phyloP scores from a whole-genome alignment of 176 grass and related monocot genomes.

The Eremochloa ophiuroides region DNA sequence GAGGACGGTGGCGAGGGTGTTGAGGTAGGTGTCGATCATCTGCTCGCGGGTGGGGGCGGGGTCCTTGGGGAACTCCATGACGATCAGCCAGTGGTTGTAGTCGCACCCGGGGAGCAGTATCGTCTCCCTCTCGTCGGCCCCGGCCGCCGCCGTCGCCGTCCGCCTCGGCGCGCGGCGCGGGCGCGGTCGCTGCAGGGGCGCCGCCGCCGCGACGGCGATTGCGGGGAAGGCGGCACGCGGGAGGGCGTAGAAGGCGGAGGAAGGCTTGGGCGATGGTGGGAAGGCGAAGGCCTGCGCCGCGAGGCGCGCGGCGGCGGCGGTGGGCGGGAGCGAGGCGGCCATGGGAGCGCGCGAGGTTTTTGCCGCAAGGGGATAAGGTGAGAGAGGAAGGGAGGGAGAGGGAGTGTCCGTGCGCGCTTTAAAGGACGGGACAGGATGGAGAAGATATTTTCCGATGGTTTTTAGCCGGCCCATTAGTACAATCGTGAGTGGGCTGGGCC shows the following conservation, averaged over 20 bases:
- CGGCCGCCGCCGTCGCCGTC: neutral
- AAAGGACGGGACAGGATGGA: neutral
- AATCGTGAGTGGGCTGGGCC: neutral
- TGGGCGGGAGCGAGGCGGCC: constrained; percentile 48
- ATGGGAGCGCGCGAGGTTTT: constrained; percentile 26
- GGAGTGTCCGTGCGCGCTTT: neutral
- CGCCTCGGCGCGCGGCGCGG: neutral
- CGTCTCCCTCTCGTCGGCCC: constrained; percentile 65
- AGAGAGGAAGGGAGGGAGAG: neutral
- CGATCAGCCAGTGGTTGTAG: constrained; percentile 98
- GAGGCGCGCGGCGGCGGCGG: constrained; percentile 33
- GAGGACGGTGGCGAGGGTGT: constrained; percentile 87
- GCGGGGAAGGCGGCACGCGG: constrained; percentile 17
- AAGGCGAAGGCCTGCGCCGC: constrained; percentile 3
- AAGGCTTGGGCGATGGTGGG: neutral
- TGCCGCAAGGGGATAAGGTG: neutral
- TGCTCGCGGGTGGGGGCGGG: constrained; percentile 92
- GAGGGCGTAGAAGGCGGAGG: neutral
- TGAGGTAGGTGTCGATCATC: constrained; percentile 98
- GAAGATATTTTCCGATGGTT: constrained; percentile 12
- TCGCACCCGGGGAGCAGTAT: constrained; percentile 95
- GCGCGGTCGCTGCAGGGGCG: neutral
- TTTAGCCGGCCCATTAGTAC: neutral
- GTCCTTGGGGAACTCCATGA: constrained; percentile 99
- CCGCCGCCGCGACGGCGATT: neutral